These are phyloP conservation scores for Beauveria caledonica DNA, from an alignment of 2,329 filamentous ascomycete genomes.

Conservation along the genomic window DNA sequence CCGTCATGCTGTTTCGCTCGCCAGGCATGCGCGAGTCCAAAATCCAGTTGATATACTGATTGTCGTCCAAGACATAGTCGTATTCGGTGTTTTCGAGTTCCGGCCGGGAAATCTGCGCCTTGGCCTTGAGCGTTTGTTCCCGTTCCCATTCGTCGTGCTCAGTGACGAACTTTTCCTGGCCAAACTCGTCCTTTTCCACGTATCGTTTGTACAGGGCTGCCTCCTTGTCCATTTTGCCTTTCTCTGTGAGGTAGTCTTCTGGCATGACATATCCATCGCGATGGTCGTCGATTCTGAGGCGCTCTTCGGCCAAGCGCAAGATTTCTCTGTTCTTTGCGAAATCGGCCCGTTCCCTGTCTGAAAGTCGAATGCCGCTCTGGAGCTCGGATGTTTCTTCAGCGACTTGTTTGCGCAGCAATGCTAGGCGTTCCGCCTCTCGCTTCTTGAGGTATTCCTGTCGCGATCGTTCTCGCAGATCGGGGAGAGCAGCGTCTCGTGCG, in stretches of 20 bases:
- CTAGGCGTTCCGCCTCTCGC: conserved; percentile 76
- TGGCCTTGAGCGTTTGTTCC: conserved; percentile 81
- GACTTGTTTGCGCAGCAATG: conserved; percentile 82
- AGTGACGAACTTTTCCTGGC: conserved; percentile 81
- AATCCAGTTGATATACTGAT: conserved; percentile 79
- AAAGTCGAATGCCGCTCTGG: conserved; percentile 64
- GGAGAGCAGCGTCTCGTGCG: conserved; percentile 62
- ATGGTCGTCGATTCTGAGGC: conserved; percentile 82
- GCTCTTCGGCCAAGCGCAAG: conserved; percentile 72
- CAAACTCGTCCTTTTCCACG: conserved; percentile 77
- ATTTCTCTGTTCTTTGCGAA: conserved; percentile 85
- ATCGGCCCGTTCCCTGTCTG: conserved; percentile 72
- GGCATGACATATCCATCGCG: conserved; percentile 88
- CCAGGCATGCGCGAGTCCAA: conserved; percentile 65
- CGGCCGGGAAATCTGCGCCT: conserved; percentile 68
- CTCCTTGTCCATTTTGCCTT: conserved; percentile 82
- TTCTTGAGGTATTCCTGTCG: conserved; percentile 92
- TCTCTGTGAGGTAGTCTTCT: conserved; percentile 90
- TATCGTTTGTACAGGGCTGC: conserved; percentile 86
- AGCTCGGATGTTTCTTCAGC: conserved; percentile 79
- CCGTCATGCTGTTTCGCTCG: conserved; percentile 61
- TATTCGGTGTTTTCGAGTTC: conserved; percentile 79
- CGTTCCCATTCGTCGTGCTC: conserved; percentile 95
- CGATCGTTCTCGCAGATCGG: conserved; percentile 73
- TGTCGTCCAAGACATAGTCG: conserved; percentile 86